Evolutionary conservation across 495 filamentous ascomycete genomes (phyloP).

Genomic region (Podospora sp.): DNA sequence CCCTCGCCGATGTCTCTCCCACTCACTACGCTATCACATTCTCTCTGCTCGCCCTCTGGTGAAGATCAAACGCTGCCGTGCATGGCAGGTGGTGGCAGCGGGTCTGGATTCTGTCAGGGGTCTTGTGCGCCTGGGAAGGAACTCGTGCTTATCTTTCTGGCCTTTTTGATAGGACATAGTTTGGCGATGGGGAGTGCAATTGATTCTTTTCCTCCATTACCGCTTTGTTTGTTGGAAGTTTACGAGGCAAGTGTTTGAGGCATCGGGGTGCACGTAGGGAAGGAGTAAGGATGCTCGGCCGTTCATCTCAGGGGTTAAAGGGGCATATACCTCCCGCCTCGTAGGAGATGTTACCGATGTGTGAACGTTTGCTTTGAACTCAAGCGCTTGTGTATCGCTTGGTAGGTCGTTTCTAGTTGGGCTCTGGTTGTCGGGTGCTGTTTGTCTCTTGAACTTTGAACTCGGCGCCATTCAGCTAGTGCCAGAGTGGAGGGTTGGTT

Average conservation of each 20-base stretch:
- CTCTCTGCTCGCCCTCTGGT: neutral
- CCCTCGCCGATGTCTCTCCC: neutral
- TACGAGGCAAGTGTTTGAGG: no score
- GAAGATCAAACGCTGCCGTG: neutral
- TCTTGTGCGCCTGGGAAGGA: neutral
- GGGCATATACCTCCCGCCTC: neutral
- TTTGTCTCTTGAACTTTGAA: no score
- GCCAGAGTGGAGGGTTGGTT: no score
- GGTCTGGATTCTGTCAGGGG: neutral
- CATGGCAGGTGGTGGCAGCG: neutral
- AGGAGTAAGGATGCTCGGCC: no score
- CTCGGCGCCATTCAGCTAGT: no score
- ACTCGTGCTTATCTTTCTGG: neutral
- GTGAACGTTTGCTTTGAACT: no score
- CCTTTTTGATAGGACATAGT: conserved; percentile 18
- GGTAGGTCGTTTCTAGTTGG: no score
- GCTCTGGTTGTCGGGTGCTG: no score
- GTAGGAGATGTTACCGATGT: no score
- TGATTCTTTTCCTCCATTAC: conserved; percentile 6
- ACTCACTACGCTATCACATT: neutral
- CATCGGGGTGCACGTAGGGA: no score
- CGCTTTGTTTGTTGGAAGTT: neutral
- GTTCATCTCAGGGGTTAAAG: neutral
- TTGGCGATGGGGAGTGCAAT: conserved; percentile 24
- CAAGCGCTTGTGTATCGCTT: no score